These are phyloP conservation scores for Scedosporium boydii DNA, from an alignment of 2,329 filamentous ascomycete genomes.

Conservation along the genomic window DNA sequence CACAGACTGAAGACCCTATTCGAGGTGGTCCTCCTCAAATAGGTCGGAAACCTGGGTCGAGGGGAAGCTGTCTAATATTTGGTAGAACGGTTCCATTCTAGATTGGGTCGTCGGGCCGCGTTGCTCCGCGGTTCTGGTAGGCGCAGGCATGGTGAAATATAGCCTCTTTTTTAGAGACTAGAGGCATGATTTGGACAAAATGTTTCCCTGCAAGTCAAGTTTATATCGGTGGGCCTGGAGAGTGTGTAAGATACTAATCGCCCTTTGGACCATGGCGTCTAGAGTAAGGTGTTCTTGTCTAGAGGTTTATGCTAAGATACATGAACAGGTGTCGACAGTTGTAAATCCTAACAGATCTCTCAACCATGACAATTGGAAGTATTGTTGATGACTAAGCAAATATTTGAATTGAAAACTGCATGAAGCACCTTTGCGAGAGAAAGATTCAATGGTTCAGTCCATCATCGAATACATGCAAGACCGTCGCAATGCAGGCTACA, in stretches of 20 bases:
- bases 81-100: background rate
- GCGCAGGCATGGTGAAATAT: background rate
- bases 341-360: too few relatives aligned
- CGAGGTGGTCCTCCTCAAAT: background rate
- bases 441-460: background rate
- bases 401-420: background rate
- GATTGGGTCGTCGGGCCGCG: background rate
- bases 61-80: background rate
- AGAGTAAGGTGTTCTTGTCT: background rate
- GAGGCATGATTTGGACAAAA: background rate
- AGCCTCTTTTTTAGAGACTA: background rate
- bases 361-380: too few relatives aligned
- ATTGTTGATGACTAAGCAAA: background rate
- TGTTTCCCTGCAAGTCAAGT: too few relatives aligned
- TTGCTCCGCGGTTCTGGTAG: background rate
- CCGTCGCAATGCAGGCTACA: constrained; percentile 27
- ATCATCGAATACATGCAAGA: background rate
- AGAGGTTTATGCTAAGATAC: background rate
- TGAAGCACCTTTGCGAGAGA: background rate
- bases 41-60: background rate
- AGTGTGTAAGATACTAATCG: background rate
- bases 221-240: background rate
- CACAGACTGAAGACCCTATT: background rate
- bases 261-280: background rate
- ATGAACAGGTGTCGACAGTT: background rate